Evolutionary conservation across 805 yeast genomes (phyloP).

Genomic region (Metschnikowia dekortorum): DNA sequence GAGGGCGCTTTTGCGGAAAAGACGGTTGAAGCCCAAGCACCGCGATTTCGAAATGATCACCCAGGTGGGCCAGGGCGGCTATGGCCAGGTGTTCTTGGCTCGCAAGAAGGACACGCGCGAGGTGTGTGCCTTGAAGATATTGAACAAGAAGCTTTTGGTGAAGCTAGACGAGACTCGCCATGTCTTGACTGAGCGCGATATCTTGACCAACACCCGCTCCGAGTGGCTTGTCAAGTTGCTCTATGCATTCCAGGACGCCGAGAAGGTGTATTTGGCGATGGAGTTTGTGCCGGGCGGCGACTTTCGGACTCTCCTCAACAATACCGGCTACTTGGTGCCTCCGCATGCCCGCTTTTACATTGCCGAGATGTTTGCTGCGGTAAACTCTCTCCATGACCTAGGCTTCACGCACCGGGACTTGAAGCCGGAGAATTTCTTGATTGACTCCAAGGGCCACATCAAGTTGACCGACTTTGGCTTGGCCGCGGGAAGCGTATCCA

Average conservation of each 20-base stretch:
- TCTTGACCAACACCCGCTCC: conserved; percentile 89
- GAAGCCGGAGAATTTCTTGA: conserved; percentile 90
- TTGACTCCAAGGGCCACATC: conserved; percentile 87
- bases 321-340: conserved; percentile 88
- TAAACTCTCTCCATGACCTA: conserved; percentile 86
- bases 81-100: conserved; percentile 97
- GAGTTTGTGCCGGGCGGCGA: conserved; percentile 99
- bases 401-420: conserved; percentile 97
- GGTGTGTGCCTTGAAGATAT: conserved; percentile 89
- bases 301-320: conserved; percentile 87
- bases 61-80: conserved; percentile 99
- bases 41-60: conserved; percentile 95
- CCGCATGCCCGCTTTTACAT: conserved; percentile 94
- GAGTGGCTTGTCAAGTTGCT: conserved; percentile 93
- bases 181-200: conserved; percentile 93
- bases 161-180: conserved; percentile 94
- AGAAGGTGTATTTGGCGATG: conserved; percentile 92
- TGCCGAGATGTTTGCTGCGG: conserved; percentile 94
- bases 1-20: conserved; percentile 75
- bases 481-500: conserved; percentile 93
- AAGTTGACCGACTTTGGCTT: conserved; percentile 94
- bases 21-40: conserved; percentile 88
- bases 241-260: conserved; percentile 92
- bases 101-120: conserved; percentile 91
- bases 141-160: conserved; percentile 79